A percentile compares a stretch with the other conserved stretches of the same genome.
Conservation (phyloP, 1,284 basidiomycete genomes). For the Ustilago xerochloae region DNA sequence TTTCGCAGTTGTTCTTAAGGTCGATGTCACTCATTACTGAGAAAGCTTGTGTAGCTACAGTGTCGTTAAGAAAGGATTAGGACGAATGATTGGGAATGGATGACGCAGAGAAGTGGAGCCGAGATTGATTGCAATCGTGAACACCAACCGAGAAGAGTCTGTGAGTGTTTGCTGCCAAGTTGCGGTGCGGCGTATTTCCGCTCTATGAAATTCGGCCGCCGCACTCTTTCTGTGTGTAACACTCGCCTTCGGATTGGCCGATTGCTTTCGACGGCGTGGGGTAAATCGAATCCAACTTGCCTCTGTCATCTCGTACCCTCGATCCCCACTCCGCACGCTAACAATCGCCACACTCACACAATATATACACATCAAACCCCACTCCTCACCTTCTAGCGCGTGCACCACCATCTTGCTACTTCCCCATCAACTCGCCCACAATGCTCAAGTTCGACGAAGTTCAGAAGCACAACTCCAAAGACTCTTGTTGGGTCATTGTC, state of each 20-base stretch:
- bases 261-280: background rate
- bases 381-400: background rate
- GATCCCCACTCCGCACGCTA: no score
- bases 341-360: no score
- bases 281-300: background rate
- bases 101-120: background rate
- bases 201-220: background rate
- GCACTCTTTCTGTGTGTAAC: background rate
- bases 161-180: background rate
- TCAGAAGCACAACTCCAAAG: slow-evolving; percentile 76
- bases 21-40: no score
- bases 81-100: no score
- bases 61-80: no score
- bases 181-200: slow-evolving; percentile 17
- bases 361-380: background rate
- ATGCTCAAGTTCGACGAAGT: slow-evolving; percentile 71
- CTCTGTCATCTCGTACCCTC: background rate
- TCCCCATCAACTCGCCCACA: background rate
- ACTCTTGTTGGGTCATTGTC: slow-evolving; percentile 88
- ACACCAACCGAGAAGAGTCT: background rate
- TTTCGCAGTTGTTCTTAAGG: no score
- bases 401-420: background rate
- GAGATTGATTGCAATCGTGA: background rate
- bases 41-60: no score
- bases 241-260: slow-evolving; percentile 2